Conservation (phyloP, 495 filamentous ascomycete genomes). For the Aspergillus mulundensis region DNA sequence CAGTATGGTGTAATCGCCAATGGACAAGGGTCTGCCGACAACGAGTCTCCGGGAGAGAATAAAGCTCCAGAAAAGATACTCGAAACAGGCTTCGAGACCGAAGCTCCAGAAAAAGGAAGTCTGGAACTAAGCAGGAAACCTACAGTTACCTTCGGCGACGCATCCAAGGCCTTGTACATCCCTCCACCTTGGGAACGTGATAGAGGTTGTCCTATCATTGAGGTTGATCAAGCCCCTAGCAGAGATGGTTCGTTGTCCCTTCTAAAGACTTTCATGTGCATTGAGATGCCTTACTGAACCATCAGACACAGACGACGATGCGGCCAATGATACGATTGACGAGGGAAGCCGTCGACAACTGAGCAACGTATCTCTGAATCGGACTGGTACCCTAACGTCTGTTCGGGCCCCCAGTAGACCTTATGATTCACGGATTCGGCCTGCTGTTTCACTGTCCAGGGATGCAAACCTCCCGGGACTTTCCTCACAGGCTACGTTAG, state of each 20-base stretch:
- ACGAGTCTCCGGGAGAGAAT: neutral
- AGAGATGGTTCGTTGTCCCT: slow-evolving; percentile 15
- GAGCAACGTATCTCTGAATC: slow-evolving; percentile 7
- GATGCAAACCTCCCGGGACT: slow-evolving; percentile 23
- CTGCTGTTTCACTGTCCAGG: slow-evolving; percentile 16
- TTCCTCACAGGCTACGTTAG: slow-evolving; percentile 54
- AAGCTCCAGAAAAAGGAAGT: neutral
- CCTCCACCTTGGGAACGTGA: slow-evolving; percentile 32
- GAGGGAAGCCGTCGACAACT: slow-evolving; percentile 5
- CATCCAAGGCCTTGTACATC: slow-evolving; percentile 29
- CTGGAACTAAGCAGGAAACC: neutral
- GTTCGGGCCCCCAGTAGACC: neutral
- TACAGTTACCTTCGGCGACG: slow-evolving; percentile 17
- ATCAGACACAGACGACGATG: neutral
- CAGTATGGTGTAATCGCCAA: neutral
- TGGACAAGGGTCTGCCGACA: neutral
- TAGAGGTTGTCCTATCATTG: slow-evolving; percentile 25
- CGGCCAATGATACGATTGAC: slow-evolving; percentile 3
- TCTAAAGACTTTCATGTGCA: too few relatives aligned
- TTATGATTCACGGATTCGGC: slow-evolving; percentile 8
- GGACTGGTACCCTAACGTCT: slow-evolving; percentile 13
- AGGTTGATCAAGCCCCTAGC: slow-evolving; percentile 14
- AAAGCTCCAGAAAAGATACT: neutral
- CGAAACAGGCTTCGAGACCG: neutral
- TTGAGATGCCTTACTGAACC: too few relatives aligned